Base-by-base conservation (phyloP, 2,329 filamentous ascomycete species). In the Pseudocercospora musae region DNA sequence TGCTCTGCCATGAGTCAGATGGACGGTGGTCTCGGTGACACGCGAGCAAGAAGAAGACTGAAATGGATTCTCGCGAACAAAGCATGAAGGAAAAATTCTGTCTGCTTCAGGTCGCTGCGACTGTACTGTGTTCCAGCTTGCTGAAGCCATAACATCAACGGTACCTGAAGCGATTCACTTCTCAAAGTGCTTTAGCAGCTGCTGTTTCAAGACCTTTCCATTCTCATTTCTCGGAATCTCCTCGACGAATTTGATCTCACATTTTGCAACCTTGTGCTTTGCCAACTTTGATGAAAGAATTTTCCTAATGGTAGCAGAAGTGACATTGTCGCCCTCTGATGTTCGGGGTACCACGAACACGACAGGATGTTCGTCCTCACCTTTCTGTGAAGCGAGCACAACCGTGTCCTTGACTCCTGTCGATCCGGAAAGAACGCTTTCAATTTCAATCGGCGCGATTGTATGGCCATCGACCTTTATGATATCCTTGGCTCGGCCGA, bases 211-310 rank as follows among this genome's bases (percentile, higher is more conserved):
- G 23, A 73, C 70, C 62, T 73, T 73, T 3, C 72, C 72, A 8
- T 65, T 70, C 3, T 64, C 57, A 18, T 64, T 71, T 65, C 72
- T 74, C 9, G 72, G 72, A 55, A 74, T 74, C 4, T 27, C 37
- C 5, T 71, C 63, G 11, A 68, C 64, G 58, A 72, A 70, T 4
- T 62, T 59, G 20, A 71, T 29, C 37, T 67, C 58, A 21, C 60
- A 61, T 33, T 61, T 59, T 11, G 48, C 56, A 4, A 70, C 71
- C 69, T 79, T 79, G 67, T 78, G 77, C 42, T 68, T 70, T 13
- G 75, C 74, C 52, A 78, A 55, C 29, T 63, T 65, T 31, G 67
- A 61, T 6, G 62, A 65, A 58, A 78, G 67, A 54, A 72, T 73
- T 4, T 56, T 53, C 55, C 72, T 71, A 7, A 77, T 61, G 4